Evolutionary conservation across 805 yeast species (phyloP).

Genomic region (Zygosaccharomyces bailii): DNA sequence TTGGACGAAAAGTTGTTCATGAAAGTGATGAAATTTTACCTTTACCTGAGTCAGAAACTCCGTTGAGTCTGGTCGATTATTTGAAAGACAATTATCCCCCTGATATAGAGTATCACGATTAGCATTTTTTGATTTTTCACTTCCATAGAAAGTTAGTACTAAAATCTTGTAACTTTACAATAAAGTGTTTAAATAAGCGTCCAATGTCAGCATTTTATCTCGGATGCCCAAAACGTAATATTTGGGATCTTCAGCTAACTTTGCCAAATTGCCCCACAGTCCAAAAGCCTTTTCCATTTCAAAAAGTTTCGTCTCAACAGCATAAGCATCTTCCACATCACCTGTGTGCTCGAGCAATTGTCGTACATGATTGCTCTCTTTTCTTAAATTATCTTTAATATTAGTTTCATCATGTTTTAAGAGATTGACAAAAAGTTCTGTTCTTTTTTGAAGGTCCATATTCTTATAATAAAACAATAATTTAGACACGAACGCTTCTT

Average conservation of each 20-base stretch:
- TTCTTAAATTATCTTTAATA: conserved; percentile 7
- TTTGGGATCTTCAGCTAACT: conserved; percentile 16
- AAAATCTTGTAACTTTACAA: conserved; percentile 2
- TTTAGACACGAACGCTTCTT: conserved; percentile 25
- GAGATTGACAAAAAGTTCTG: conserved; percentile 15
- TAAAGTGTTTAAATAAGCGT: conserved; percentile 11
- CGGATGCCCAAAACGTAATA: conserved; percentile 31
- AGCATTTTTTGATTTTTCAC: neutral
- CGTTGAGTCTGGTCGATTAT: conserved; percentile 17
- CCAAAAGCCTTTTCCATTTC: conserved; percentile 23
- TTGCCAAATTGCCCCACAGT: conserved; percentile 10
- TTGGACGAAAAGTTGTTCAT: conserved; percentile 27
- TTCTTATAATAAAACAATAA: conserved; percentile 31
- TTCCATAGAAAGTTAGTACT: neutral
- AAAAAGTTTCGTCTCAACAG: conserved; percentile 25
- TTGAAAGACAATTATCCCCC: conserved; percentile 17
- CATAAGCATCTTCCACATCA: conserved; percentile 15
- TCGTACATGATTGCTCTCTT: conserved; percentile 7
- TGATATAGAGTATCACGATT: conserved; percentile 14
- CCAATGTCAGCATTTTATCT: conserved; percentile 21
- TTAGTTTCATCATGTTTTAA: conserved; percentile 11
- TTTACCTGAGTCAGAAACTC: conserved; percentile 17
- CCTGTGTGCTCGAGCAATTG: conserved; percentile 1
- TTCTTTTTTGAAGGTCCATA: conserved; percentile 19
- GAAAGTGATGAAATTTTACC: conserved; percentile 27